Evolutionary conservation across 192 early-diverging fungal genomes (phyloP).

Genomic region (Ambispora gerdemannii): DNA sequence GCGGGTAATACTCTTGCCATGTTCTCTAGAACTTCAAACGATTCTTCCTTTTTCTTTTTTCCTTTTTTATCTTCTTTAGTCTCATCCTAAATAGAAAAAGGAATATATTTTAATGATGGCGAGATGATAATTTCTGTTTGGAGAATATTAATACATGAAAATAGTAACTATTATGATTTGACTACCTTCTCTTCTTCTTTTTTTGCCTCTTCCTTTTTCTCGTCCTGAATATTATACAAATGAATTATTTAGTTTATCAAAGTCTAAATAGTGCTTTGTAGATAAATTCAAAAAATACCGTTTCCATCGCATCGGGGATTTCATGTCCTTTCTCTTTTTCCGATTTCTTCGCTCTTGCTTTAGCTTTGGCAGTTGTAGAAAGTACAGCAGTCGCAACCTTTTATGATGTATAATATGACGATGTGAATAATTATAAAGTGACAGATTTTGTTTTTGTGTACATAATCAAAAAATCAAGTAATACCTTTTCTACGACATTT

Average conservation of each 20-base stretch:
- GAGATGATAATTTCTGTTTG: not conserved
- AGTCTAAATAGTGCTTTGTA: not conserved
- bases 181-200: constrained; percentile 61
- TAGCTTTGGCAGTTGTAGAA: constrained; percentile 92
- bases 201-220: constrained; percentile 58
- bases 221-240: constrained; percentile 34
- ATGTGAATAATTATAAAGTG: no score
- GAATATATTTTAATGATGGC: not conserved
- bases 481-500: constrained; percentile 75
- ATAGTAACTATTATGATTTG: constrained; percentile 21
- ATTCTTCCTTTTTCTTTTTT: constrained; percentile 73
- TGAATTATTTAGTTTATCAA: not conserved
- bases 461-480: no score
- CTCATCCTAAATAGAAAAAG: not conserved
- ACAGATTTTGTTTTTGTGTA: no score
- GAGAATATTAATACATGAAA: no score
- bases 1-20: constrained; percentile 82
- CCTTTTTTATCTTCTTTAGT: constrained; percentile 46
- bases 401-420: constrained; percentile 18
- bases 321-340: constrained; percentile 69
- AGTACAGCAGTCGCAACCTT: constrained; percentile 90
- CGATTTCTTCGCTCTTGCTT: constrained; percentile 76
- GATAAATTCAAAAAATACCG: constrained; percentile 29
- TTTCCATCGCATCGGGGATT: constrained; percentile 46
- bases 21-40: constrained; percentile 78